A percentile compares a stretch with the other conserved stretches of the same genome.
Conservation (phyloP, 1,139 yeast genomes). For the Blastobotrys ciferrii region DNA sequence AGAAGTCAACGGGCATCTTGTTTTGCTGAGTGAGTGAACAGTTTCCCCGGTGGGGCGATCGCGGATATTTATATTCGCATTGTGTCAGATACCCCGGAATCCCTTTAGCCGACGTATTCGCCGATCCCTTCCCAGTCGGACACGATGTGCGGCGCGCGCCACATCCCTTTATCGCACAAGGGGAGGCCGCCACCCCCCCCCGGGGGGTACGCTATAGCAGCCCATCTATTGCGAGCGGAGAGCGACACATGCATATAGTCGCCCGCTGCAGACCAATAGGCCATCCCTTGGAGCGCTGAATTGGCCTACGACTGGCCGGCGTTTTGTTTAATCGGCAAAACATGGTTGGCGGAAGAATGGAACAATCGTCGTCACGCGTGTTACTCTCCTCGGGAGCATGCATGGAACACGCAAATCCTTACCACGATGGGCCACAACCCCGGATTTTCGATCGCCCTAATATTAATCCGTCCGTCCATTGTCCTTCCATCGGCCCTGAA, state of each 20-base stretch:
- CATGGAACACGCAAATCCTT: background rate
- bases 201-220: no score
- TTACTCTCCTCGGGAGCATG: background rate
- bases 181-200: no score
- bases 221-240: no score
- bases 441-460: background rate
- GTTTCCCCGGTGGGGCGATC: background rate
- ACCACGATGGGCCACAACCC: no score
- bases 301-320: no score
- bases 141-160: no score
- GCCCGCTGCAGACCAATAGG: no score
- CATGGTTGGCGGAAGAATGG: background rate
- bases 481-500: no score
- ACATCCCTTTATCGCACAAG: no score
- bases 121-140: constrained; percentile 6
- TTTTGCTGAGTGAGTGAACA: background rate
- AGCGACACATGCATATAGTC: no score
- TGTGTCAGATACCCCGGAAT: constrained; percentile 6
- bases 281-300: no score
- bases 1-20: constrained; percentile 14
- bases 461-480: background rate
- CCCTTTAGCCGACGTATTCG: constrained; percentile 3
- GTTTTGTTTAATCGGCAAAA: no score
- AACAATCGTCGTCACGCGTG: background rate
- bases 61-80: background rate